Evolutionary conservation across 352 stramenopile species (phyloP).

Genomic region (Aphanomyces astaci): DNA sequence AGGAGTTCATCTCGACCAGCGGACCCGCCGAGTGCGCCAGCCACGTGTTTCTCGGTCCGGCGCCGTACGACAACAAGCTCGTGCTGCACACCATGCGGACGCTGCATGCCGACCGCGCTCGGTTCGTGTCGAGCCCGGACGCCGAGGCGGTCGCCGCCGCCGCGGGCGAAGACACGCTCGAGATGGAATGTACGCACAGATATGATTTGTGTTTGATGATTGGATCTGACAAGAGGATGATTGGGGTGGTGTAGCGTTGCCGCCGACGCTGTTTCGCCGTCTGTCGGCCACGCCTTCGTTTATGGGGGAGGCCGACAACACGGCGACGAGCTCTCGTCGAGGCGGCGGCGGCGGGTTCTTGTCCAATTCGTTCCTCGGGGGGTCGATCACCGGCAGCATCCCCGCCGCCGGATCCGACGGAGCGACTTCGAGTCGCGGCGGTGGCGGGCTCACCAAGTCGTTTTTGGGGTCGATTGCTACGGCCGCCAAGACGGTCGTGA

Average conservation of each 20-base stretch:
- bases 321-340: neutral
- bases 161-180: neutral
- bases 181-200: neutral
- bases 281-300: constrained; percentile 12
- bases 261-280: neutral
- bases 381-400: no score
- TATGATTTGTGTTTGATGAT: neutral
- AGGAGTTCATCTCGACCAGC: constrained; percentile 49
- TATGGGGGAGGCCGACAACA: neutral
- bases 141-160: neutral
- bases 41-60: constrained; percentile 62
- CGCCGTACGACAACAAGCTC: constrained; percentile 55
- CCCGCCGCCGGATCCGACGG: no score
- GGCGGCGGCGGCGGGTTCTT: constrained; percentile 9
- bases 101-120: constrained; percentile 27
- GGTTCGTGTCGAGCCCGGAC: constrained; percentile 14
- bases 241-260: neutral
- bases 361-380: constrained; percentile 21
- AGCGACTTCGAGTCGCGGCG: neutral
- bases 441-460: constrained; percentile 6
- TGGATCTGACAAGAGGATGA: no score
- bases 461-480: constrained; percentile 31
- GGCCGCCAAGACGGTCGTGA: constrained; percentile 52
- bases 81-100: constrained; percentile 50
- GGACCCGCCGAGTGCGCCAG: constrained; percentile 56